phyloP scores from a whole-genome alignment of 1,284 basidiomycete species.

The Ceratobasidium sp. region DNA sequence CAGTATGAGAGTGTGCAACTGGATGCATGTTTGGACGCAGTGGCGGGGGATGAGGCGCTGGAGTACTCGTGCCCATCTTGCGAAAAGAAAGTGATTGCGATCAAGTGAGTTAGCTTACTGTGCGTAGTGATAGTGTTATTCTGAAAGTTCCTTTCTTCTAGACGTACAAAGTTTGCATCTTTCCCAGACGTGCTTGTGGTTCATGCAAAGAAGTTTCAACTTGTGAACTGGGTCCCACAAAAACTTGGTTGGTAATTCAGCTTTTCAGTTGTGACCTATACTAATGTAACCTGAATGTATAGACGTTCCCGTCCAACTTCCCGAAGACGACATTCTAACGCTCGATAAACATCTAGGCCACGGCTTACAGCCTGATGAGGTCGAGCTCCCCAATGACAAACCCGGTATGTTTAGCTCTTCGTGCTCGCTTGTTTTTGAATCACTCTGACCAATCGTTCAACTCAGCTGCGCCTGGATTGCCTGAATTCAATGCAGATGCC shows the following conservation, averaged over 20 bases:
- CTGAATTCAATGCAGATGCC: conserved; percentile 77
- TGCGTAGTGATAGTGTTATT: not conserved
- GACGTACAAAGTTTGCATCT: conserved; percentile 79
- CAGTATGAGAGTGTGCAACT: conserved; percentile 79
- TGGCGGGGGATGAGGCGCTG: conserved; percentile 75
- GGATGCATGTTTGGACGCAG: conserved; percentile 70
- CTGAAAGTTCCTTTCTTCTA: conserved; percentile 52
- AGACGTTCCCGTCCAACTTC: conserved; percentile 90
- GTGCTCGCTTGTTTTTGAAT: not conserved
- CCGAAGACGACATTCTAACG: conserved; percentile 66
- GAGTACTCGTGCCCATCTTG: conserved; percentile 76
- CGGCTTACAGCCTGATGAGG: conserved; percentile 81
- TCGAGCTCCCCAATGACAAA: conserved; percentile 71
- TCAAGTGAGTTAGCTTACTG: conserved; percentile 61
- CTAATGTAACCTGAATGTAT: conserved; percentile 19
- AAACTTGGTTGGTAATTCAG: conserved; percentile 76
- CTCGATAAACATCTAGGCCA: conserved; percentile 78
- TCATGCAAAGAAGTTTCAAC: conserved; percentile 94
- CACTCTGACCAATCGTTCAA: not conserved
- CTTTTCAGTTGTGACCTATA: not conserved
- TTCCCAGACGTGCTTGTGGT: conserved; percentile 91
- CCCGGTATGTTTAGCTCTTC: conserved; percentile 52
- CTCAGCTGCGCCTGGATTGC: conserved; percentile 56
- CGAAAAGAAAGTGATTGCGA: conserved; percentile 70
- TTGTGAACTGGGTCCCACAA: conserved; percentile 96